phyloP scores from a whole-genome alignment of 2,329 filamentous ascomycete species.

The Fusarium stilboides region DNA sequence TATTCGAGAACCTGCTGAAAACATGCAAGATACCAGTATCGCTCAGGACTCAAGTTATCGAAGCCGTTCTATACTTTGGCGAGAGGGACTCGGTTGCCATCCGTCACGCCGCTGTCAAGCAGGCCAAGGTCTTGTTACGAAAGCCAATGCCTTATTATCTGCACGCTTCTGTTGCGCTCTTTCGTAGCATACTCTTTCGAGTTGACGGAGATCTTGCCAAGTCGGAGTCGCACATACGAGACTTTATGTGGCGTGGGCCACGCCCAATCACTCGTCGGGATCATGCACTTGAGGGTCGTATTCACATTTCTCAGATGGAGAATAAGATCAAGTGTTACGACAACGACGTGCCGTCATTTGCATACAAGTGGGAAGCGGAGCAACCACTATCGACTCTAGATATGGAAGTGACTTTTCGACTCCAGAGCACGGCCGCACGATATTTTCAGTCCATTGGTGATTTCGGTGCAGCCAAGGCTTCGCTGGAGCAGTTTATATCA shows the following conservation, averaged over 20 bases:
- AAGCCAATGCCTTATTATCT: constrained; percentile 52
- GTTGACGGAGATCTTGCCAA: constrained; percentile 46
- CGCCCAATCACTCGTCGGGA: constrained; percentile 41
- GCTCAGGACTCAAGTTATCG: constrained; percentile 39
- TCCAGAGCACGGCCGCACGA: constrained; percentile 50
- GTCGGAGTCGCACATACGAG: constrained; percentile 45
- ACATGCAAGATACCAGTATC: constrained; percentile 29
- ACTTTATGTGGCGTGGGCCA: constrained; percentile 42
- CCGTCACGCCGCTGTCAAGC: constrained; percentile 42
- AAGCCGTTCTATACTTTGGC: constrained; percentile 49
- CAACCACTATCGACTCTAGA: constrained; percentile 50
- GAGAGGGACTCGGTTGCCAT: constrained; percentile 49
- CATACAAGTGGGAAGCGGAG: constrained; percentile 50
- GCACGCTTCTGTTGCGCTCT: constrained; percentile 49
- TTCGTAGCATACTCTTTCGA: constrained; percentile 50
- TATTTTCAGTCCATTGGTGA: constrained; percentile 53
- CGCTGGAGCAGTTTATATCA: constrained; percentile 49
- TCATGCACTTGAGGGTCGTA: constrained; percentile 48
- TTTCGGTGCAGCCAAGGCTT: constrained; percentile 46
- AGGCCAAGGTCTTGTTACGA: constrained; percentile 42
- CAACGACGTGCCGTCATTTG: constrained; percentile 46
- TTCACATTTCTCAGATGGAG: constrained; percentile 54
- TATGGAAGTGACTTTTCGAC: constrained; percentile 51
- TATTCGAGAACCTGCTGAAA: constrained; percentile 37
- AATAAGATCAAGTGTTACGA: constrained; percentile 54